Base-by-base conservation (phyloP, 108 stramenopile genomes). In the Licmophora abbreviata region DNA sequence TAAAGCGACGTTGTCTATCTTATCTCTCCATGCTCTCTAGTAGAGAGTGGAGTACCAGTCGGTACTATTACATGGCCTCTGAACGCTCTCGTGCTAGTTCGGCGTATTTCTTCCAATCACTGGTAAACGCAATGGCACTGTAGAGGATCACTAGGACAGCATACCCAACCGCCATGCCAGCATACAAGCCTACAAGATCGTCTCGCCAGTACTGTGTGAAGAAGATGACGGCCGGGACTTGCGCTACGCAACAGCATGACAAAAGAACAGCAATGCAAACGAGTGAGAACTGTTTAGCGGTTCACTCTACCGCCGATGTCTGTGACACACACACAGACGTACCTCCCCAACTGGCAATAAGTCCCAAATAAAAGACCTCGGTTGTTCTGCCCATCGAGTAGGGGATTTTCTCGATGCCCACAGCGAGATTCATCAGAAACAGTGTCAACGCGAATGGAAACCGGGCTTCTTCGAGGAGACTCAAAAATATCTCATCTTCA, bases 351-450 rank as follows among this genome's bases (percentile, higher is more conserved):
- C 69, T 70, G 8, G 74, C 90, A 25, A 77, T 51, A 21, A 87
- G 66, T 8, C 90, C 81, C 49, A 63, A 54, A 58, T 69, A 81
- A 46, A 92, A 83, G 0, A 86, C 76, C 35, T 69, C 72, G 4
- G 38, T 61, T 27, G 90, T 80, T 11, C 79, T 59, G 2, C 90
- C 86, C 82, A 83, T 82, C 22, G 63, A 68, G 25, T 83, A 53
- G 4, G 84, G 90, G 28, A 92, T 81, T 17, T 64, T 60, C 46
- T 92, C 90, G 31, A 87, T 65, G 24, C 69, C 81, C 4, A 92
- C 79, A 2, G 83, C 34, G 0, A 85, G 44, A 59, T 92, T 92
- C 90, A 92, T 92, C 49, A 73, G 64, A 31, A 85, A 70, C 40
- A 92, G 41, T 3, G 81, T 57, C 18, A 73, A 28, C 15, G 67